Evolutionary conservation across 148 eudicot species (phyloP), one percentile per base, ranked within the genome.

Genomic region (Fallopia convolvulus): DNA sequence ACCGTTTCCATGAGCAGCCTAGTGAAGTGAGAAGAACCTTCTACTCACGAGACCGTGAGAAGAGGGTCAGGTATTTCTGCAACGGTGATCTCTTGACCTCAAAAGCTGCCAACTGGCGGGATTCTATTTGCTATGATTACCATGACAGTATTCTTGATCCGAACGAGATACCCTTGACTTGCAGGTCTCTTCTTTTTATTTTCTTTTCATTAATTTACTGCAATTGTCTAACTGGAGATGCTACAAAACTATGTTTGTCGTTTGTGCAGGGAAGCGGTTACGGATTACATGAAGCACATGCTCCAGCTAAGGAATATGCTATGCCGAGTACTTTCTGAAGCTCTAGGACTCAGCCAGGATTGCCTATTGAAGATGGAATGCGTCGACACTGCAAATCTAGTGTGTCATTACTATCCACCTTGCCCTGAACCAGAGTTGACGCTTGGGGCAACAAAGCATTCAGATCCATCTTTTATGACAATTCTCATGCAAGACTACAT

Each of bases 21-120:
- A 36, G 46, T 17, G 80, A 70, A n/a, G 80, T 32, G 61, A 77
- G 40, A 53, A 68, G 47, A 12, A 21, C 20, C 10, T 49, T 47
- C 4, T 77, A 77, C 72, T 17, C 80, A 21, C 47, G 75, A 47
- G 80, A 77, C 20, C 4, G 41, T n/a, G 53, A 68, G 7, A 11
- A 53, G 46, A 77, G 52, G 79, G 87, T 84, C 14, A 75, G 81
- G 76, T 84, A 76, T 32, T 84, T 76, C 58, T 77, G 77, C 76
- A 84, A 82, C 30, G 80, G 74, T 20, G 75, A 68, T 70, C 65
- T 70, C 65, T 68, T 68, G 63, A 32, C 39, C 52, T 68, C 81
- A 1, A 79, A 80, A 77, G 76, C 81, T 55, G 87, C 84, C n/a
- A 80, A 80, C 30, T 84, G 87, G 87, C 79, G 87, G 50, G 87